Evolutionary conservation across 2,329 filamentous ascomycete genomes (phyloP), one percentile per base, ranked within the genome.

Genomic region (Diaporthe citrichinensis): DNA sequence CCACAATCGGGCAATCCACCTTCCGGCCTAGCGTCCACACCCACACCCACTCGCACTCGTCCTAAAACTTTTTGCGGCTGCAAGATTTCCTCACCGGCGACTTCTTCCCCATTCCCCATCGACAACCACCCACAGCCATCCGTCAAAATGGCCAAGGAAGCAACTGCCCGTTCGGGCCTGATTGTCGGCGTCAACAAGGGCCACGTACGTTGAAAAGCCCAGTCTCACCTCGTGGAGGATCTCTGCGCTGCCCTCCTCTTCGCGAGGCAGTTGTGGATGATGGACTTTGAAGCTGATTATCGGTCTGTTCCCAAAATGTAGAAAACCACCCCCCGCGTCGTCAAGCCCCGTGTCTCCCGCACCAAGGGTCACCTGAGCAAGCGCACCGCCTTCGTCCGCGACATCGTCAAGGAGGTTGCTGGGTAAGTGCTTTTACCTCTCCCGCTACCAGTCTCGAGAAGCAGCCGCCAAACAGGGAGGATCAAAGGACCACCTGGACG

Each of bases 341-440:
- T 88, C 86, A 96, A 95, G 91, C 91, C 92, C 84, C 92, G 93
- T 84, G 91, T 96, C 84, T 94, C 93, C 84, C 90, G 93, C 83
- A 96, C 93, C 90, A 98, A 98, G 92, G 97, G 97, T 83, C 94
- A 97, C 89, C 90, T 98, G 85, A 97, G 94, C 90, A 98, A 98
- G 93, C 93, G 96, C 85, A 98, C 97, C 83, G 93, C 94, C 83
- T 98, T 99, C 89, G 96, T 98, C 82, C 92, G 97, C 83, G 96
- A 98, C 85, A 94, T 99, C 86, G 95, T 98, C 87, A 98, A 97
- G 92, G 97, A 99, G 91, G 97, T 98, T 87, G 93, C 96, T 88
- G 97, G 94, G 94, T 95, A 92, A 84, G 93, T 91, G 79, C 57
- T 28, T 76, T 53, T 75, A 7, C 44, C 71, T 61, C 1, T 3